Evolutionary conservation across 176 grass and related monocot species (phyloP), one percentile per base, ranked within the genome.

Genomic region (Carex parvula): DNA sequence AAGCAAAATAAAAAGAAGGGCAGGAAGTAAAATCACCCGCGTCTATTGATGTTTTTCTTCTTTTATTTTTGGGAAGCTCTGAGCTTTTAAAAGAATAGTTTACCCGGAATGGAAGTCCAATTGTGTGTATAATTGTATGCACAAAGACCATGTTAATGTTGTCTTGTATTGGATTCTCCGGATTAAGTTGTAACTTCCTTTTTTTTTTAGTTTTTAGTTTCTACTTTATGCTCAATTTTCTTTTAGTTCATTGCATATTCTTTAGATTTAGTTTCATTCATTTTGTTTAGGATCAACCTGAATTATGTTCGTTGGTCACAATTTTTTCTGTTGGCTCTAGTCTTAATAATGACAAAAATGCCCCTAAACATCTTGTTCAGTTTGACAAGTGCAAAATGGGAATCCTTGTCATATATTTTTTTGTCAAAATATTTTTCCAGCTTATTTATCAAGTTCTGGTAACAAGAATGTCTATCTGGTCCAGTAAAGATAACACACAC

Each of bases 1-100:
- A 88, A 86, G 64, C 71, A 91, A 54, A 73, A 86, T 86, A 88
- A 85, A 58, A 86, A 84, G 44, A 61, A 69, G 88, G 17, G 60
- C 32, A 52, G 79, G 57, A 86, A 64, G 73, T 79, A 50, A 77
- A 48, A 50, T 73, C 8, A 76, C 11, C 72, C 3, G 21, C 4
- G 3, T 55, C 10, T 77, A 48, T 72, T 24, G 33, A 10, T 56
- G 2, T 54, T 77, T 56, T 77, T 22, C 41, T n/a, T n/a, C n/a
- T 50, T 62, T 62, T 54, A 1, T 7, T 54, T 54, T 29, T 53
- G 10, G 48, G 37, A 54, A 24, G 50, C 11, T 55, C 50, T 32
- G 48, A 54, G 20, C 13, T 77, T 55, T 55, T 9, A 77, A 32
- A 2, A 30, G 50, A 56, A 77, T 32, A 16, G 21, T 56, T 53